Base-by-base conservation (phyloP, 23 red algal species). In the Gracilaria gracilis region DNA sequence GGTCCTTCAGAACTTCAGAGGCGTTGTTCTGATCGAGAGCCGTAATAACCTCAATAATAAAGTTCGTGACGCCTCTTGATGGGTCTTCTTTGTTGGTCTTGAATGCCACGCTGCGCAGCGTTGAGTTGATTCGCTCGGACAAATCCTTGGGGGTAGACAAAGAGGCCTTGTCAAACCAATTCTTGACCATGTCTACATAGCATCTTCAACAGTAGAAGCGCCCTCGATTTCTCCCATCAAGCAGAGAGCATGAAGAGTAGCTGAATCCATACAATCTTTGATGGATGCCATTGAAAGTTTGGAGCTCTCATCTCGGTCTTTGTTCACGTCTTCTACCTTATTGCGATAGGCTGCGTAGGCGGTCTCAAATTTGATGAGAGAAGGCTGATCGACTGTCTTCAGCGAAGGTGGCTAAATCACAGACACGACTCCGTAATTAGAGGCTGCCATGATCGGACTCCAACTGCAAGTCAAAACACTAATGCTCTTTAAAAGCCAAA, bases 321-420 rank as follows among this genome's bases (percentile, higher is more conserved):
- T 46, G 42, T 46, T 46, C 42, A 46, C 42, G 11, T 46, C 42
- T 7, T 4, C 42, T 4, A 46, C 42, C 11, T 46, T 46, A 4
- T 46, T 4, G 42, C 42, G 42, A 46, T 46, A 46, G 25, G 79
- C 48, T 0, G 79, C n/a, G 31, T 83, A 83, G 1, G 11, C 79
- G 3, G 49, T 62, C 50, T 83, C 79, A 8, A 83, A 83, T 38
- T 83, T 83, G 20, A 83, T 62, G 12, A 81, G 40, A 3, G 40
- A 46, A 4, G 42, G 42, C 15, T 78, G 73, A 25, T 36, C 39
- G 4, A 78, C 73, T 4, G 28, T 47, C 17, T 78, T 47, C 17
- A 78, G 38, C 9, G 31, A 44, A 6, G 73, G 73, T 7, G 73
- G 73, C 39, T 78, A 9, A 15, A 78, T 78, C n/a, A 40, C 31